Base-by-base conservation (phyloP, 1,284 basidiomycete genomes). In the Moesziomyces parantarcticus region DNA sequence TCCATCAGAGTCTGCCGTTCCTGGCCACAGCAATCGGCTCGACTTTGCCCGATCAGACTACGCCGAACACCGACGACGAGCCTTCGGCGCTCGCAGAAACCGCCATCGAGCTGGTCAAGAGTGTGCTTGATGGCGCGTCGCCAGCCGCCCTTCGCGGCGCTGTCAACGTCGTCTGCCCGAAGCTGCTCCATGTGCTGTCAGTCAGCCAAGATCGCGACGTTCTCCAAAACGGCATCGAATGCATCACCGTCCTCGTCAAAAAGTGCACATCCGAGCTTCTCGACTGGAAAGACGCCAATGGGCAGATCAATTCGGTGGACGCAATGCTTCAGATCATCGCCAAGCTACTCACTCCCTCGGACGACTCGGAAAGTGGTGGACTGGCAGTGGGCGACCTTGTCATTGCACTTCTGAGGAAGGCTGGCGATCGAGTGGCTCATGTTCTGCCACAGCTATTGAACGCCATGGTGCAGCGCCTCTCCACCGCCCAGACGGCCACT, bases 321-420 rank as follows among this genome's bases (percentile, higher is more conserved):
- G 51, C 62, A n/a, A 61, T 81, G 48, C 62, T 81, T 22, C 68
- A 65, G 26, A 63, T 83, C 44, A 60, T 82, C 14, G 71, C 78
- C 34, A 65, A 61, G 20, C 65, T 78, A 51, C 72, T 83, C 11
- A 51, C 58, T 11, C 75, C 78, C 4, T 49, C 70, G 13, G 71
- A 72, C 29, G 72, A 75, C 32, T 69, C 74, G 14, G 79, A 78
- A 65, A 91, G 93, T 2, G 94, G 92, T 41, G 94, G 94, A 13
- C 88, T 98, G 11, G 91, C 92, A 51, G 91, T 98, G 44, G 96
- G 96, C 41, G 94, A 97, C 80, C 87, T 99, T 43, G 92, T 99
- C 79, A 92, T 97, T 68, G 94, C 97, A 77, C 86, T 99, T 21
- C 87, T 99, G 63, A 88, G 96, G 21, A 89, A 88, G 60, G 90